Conservation (phyloP, 768 basidiomycete species). For the Lactarius hatsudake region DNA sequence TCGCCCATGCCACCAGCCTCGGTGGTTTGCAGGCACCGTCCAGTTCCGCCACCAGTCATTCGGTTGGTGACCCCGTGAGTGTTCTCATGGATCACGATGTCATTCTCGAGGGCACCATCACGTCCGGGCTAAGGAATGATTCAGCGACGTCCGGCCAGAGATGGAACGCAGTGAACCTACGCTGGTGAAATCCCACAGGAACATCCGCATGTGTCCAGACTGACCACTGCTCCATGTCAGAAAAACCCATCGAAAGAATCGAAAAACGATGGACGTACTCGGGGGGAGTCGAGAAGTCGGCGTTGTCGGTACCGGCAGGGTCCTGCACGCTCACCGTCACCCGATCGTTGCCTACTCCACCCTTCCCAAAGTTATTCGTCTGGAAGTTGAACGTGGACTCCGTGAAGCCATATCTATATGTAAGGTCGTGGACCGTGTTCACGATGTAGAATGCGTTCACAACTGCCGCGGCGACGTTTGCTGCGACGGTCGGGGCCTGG, state of each 20-base stretch:
- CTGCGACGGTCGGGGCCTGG: slow-evolving; percentile 40
- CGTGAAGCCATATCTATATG: slow-evolving; percentile 57
- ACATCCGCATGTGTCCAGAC: slow-evolving; percentile 46
- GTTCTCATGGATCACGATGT: slow-evolving; percentile 50
- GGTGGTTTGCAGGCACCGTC: slow-evolving; percentile 57
- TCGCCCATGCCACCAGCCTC: slow-evolving; percentile 71
- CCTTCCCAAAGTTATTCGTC: slow-evolving; percentile 50
- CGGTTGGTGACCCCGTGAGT: slow-evolving; percentile 39
- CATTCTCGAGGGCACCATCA: slow-evolving; percentile 65
- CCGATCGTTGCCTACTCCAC: slow-evolving; percentile 49
- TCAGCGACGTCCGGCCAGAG: background rate
- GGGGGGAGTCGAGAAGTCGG: slow-evolving; percentile 44
- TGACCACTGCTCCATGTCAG: slow-evolving; percentile 30
- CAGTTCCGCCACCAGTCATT: slow-evolving; percentile 53
- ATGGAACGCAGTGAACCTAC: slow-evolving; percentile 27
- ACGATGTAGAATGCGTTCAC: slow-evolving; percentile 58
- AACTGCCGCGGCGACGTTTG: slow-evolving; percentile 52
- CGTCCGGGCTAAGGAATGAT: slow-evolving; percentile 44
- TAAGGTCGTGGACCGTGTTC: slow-evolving; percentile 57
- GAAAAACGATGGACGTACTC: slow-evolving; percentile 35
- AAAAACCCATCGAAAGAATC: background rate
- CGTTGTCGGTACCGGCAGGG: slow-evolving; percentile 44
- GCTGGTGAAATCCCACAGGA: slow-evolving; percentile 34
- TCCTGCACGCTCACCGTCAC: slow-evolving; percentile 54
- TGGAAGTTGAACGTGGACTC: slow-evolving; percentile 62